These are phyloP conservation scores for Fomitiporia mediterranea DNA, from an alignment of 1,284 basidiomycete genomes.

Conservation along the genomic window DNA sequence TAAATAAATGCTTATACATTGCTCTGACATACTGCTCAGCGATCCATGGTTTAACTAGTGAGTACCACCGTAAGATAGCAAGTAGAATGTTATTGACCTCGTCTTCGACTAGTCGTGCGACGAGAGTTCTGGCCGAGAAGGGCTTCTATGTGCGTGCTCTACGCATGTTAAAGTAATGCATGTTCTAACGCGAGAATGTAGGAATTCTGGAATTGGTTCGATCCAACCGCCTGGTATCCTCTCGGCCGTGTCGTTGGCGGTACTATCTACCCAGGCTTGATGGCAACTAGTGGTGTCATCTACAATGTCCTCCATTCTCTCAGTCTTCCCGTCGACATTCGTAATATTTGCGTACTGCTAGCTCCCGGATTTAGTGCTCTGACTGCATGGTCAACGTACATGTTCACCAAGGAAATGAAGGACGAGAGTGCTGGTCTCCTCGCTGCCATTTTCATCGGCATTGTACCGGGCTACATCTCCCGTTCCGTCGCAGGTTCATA, in stretches of 20 bases:
- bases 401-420: constrained; percentile 95
- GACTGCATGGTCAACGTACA: constrained; percentile 97
- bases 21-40: constrained; percentile 38
- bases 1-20: not conserved
- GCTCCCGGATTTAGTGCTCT: constrained; percentile 96
- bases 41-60: constrained; percentile 99
- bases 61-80: constrained; percentile 29
- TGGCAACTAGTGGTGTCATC: constrained; percentile 97
- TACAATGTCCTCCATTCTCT: constrained; percentile 86
- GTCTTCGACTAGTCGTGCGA: constrained; percentile 67
- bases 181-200: constrained; percentile 30
- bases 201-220: constrained; percentile 99
- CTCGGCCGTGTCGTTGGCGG: constrained; percentile 97
- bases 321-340: constrained; percentile 95
- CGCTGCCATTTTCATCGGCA: constrained; percentile 98
- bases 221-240: constrained; percentile 98
- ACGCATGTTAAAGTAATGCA: not conserved
- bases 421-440: constrained; percentile 91
- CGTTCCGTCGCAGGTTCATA: constrained; percentile 99
- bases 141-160: constrained; percentile 78
- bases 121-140: constrained; percentile 79
- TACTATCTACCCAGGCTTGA: constrained; percentile 96
- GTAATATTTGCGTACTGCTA: constrained; percentile 95
- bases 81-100: not conserved
- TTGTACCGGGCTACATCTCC: constrained; percentile 97